phyloP scores from a whole-genome alignment of 78 protist species.

The Bodo saltans region DNA sequence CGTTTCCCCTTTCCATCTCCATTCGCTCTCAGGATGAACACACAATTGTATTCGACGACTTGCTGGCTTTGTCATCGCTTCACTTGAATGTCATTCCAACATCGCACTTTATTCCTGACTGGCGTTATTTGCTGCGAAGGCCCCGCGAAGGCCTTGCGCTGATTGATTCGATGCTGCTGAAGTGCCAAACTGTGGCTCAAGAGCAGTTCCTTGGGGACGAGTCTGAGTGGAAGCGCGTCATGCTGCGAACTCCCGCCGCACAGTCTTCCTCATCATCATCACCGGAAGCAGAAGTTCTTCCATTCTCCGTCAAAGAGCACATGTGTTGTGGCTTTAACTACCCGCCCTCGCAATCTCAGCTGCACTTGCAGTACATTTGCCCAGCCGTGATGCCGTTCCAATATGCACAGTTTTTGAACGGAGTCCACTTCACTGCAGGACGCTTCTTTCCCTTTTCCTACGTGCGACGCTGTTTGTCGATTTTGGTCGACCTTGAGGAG shows the following conservation, averaged over 20 bases:
- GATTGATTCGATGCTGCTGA: not conserved
- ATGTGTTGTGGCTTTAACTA: constrained; percentile 43
- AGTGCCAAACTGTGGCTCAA: not conserved
- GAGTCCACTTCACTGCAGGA: constrained; percentile 20
- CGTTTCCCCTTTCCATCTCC: constrained; percentile 27
- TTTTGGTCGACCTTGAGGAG: not conserved
- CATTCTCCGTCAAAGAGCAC: too few relatives aligned
- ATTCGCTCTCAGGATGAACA: constrained; percentile 11
- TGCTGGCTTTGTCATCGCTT: constrained; percentile 33
- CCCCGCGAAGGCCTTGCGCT: constrained; percentile 9
- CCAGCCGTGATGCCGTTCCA: constrained; percentile 35
- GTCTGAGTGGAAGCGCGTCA: too few relatives aligned
- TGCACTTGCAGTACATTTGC: constrained; percentile 39
- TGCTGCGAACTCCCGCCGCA: not conserved
- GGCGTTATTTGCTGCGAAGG: not conserved
- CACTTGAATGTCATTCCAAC: constrained; percentile 35
- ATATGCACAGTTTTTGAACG: not conserved
- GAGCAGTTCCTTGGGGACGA: constrained; percentile 25
- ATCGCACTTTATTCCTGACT: constrained; percentile 23
- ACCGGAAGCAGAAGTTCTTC: not conserved
- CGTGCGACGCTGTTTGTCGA: not conserved
- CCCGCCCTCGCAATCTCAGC: constrained; percentile 49
- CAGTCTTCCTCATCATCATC: too few relatives aligned
- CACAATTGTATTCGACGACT: constrained; percentile 28
- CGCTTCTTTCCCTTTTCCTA: constrained; percentile 32